phyloP scores from a whole-genome alignment of 345 rosid genomes.

The Hibiscus trionum region DNA sequence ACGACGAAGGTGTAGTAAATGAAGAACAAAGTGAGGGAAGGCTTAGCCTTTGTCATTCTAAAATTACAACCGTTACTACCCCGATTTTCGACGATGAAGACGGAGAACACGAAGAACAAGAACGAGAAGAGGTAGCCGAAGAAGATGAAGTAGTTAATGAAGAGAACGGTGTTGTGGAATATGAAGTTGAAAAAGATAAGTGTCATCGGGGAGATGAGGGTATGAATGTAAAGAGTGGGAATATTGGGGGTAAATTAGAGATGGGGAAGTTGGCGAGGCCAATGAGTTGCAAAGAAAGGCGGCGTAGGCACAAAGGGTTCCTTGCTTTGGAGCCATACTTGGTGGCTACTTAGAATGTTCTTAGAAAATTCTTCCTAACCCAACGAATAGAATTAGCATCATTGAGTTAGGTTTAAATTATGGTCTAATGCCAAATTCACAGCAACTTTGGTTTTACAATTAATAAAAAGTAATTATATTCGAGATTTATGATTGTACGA shows the following conservation, averaged over 20 bases:
- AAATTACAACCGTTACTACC: background rate
- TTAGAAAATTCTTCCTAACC: background rate
- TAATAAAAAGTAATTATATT: too few species aligned
- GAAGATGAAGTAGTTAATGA: background rate
- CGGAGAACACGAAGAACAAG: slow-evolving; percentile 1
- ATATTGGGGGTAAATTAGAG: slow-evolving; percentile 28
- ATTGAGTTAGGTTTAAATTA: too few species aligned
- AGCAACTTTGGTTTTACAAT: too few species aligned
- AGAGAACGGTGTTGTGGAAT: background rate
- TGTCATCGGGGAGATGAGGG: slow-evolving; percentile 16
- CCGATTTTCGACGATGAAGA: background rate
- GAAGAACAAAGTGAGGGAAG: background rate
- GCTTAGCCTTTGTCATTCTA: too few species aligned
- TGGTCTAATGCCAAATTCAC: too few species aligned
- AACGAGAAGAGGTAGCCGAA: slow-evolving; percentile 3
- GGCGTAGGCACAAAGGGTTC: slow-evolving; percentile 32
- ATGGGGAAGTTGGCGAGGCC: slow-evolving; percentile 22
- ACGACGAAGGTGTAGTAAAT: too few species aligned
- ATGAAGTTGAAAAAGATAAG: slow-evolving; percentile 12
- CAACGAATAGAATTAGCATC: too few species aligned
- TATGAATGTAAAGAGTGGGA: slow-evolving; percentile 13
- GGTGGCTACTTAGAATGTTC: slow-evolving; percentile 36
- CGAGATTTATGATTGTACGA: too few species aligned
- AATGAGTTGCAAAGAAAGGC: slow-evolving; percentile 48
- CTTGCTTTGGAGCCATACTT: slow-evolving; percentile 40